Evolutionary conservation across 2,329 filamentous ascomycete species (phyloP), one percentile per base, ranked within the genome.

Genomic region (Phialemoniopsis sp.): DNA sequence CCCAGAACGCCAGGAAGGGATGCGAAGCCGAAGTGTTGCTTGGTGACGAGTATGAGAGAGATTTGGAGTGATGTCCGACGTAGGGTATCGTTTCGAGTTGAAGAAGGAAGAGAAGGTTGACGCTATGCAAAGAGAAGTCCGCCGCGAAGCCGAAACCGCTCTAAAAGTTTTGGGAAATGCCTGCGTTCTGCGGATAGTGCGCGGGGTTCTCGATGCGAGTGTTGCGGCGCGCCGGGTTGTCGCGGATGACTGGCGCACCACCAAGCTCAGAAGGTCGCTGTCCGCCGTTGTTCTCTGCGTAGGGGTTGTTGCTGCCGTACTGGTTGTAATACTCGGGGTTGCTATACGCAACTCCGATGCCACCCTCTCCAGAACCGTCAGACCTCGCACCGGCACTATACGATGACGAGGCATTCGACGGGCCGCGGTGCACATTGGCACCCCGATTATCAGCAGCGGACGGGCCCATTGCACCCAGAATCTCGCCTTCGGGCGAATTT

Each of bases 91-190:
- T 26, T 26, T 26, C 10, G 21, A 6, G 21, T 26, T 26, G 6
- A n/a, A n/a, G 21, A 26, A 26, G 21, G 21, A 10, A 26, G 10
- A 10, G 21, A 26, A 26, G 21, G 21, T 6, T 26, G 21, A 26
- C 21, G 21, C 21, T 26, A 26, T 26, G 21, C 21, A 26, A 26
- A 10, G 21, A 26, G 21, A 26, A 10, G 10, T 26, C 21, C 21
- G 10, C 6, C 21, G 21, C 21, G 21, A 36, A 26, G 34, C 7
- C 21, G 14, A 14, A 17, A 9, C 16, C 4, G 5, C 21, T 26
- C 10, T 78, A 97, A 55, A 98, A 98, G 64, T 98, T 98, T 66
- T 97, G 93, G 26, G 93, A 87, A 54, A 98, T 96, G 43, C 93
- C 93, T 30, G 88, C 88, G 68, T 95, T 89, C 57, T 94, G 88